Base-by-base conservation (phyloP, 179 eudicot species). In the Silene coronaria region DNA sequence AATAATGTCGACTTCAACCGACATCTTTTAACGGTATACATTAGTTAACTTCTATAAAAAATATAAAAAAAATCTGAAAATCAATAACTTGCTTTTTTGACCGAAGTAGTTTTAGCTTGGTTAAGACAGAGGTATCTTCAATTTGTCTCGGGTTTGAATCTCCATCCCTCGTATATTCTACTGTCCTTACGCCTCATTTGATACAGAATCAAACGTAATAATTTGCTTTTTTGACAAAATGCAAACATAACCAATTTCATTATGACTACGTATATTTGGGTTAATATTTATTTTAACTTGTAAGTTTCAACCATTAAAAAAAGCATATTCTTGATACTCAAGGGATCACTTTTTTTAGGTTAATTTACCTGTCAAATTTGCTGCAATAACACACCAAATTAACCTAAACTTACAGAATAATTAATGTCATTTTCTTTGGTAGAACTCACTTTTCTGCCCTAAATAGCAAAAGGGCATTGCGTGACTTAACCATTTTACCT, bases 401-500 rank as follows among this genome's bases (percentile, higher is more conserved):
- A 58, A 72, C 74, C 30, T 12, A 74, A 68, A 21, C 32, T 67
- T 62, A 11, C 17, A 19, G 57, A 59, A 30, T 24, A 14, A 77
- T 45, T 48, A 73, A 68, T 30, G 80, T 77, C 75, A 0, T 51
- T 77, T 77, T 81, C 68, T 62, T 36, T 51, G 78, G 78, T 77
- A 64, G 48, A 76, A 28, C 55, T 75, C 71, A 75, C 70, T 78
- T 78, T 81, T 78, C 70, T 70, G 69, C 69, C 26, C 0, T 19
- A 30, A 2, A 71, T 69, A 68, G 77, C 61, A 80, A 83, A 55
- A 55, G 68, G 65, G 66, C 16, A 75, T 78, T 83, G 86, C 86
- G 82, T 80, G 82, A 83, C 84, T 83, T 80, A 64, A 73, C 83
- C 64, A 67, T 70, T 75, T 80, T 66, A 23, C 45, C 71, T 72